Conservation (phyloP, 2,329 filamentous ascomycete species). For the Graphiopsis chlorocephala region DNA sequence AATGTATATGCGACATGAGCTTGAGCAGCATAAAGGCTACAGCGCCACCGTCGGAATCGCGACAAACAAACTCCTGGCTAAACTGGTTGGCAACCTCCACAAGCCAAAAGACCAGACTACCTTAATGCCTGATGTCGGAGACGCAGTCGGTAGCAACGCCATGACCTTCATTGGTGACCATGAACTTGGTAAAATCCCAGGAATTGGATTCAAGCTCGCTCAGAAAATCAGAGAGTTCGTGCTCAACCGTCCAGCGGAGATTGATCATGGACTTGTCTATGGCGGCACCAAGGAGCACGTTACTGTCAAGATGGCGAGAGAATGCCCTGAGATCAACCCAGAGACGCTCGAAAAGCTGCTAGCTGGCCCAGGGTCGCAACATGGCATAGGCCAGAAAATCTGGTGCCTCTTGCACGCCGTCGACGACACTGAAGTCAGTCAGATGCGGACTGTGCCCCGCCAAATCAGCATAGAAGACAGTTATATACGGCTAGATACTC, state of each 20-base stretch:
- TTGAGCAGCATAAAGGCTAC: slow-evolving; percentile 77
- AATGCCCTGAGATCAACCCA: slow-evolving; percentile 61
- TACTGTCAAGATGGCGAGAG: slow-evolving; percentile 64
- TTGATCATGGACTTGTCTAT: slow-evolving; percentile 47
- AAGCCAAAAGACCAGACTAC: slow-evolving; percentile 89
- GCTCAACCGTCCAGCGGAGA: slow-evolving; percentile 45
- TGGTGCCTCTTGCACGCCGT: slow-evolving; percentile 81
- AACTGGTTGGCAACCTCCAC: slow-evolving; percentile 77
- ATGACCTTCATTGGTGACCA: slow-evolving; percentile 70
- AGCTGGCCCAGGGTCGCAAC: slow-evolving; percentile 65
- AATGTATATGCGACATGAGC: slow-evolving; percentile 64
- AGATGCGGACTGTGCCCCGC: slow-evolving; percentile 68
- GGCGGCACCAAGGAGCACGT: slow-evolving; percentile 55
- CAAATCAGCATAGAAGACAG: slow-evolving; percentile 97
- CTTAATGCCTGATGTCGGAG: slow-evolving; percentile 55
- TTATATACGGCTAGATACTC: slow-evolving; percentile 67
- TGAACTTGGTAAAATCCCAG: slow-evolving; percentile 76
- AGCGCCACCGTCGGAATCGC: slow-evolving; percentile 85
- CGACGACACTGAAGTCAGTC: slow-evolving; percentile 70
- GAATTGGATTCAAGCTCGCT: slow-evolving; percentile 78
- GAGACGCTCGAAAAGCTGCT: slow-evolving; percentile 66
- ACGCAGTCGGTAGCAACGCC: slow-evolving; percentile 47
- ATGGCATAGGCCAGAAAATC: slow-evolving; percentile 67
- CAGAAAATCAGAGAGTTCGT: slow-evolving; percentile 64
- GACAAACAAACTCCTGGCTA: slow-evolving; percentile 81